Conservation (phyloP, 164 flowering plant species). For the Pachysandra terminalis region DNA sequence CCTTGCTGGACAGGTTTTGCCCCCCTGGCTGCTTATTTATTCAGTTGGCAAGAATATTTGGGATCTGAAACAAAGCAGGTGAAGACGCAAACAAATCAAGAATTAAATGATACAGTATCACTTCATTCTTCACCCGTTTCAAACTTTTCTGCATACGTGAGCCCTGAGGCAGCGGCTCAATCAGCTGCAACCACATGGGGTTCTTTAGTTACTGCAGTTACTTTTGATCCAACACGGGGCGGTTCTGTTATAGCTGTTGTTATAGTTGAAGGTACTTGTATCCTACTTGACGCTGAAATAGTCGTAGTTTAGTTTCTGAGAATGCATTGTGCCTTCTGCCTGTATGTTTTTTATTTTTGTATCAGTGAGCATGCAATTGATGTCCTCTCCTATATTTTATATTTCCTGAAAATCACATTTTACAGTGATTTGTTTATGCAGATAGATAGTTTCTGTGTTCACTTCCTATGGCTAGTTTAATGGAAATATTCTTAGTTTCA, state of each 20-base stretch:
- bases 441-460: neutral
- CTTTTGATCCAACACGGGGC: slow-evolving; percentile 98
- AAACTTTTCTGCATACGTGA: slow-evolving; percentile 97
- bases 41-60: slow-evolving; percentile 91
- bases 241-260: slow-evolving; percentile 97
- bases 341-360: neutral
- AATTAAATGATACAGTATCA: slow-evolving; percentile 42
- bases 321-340: neutral
- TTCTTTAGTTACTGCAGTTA: slow-evolving; percentile 96
- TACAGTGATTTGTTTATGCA: neutral
- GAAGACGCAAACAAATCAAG: slow-evolving; percentile 53
- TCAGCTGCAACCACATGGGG: slow-evolving; percentile 99
- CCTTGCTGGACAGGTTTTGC: slow-evolving; percentile 91
- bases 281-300: neutral
- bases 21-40: slow-evolving; percentile 91
- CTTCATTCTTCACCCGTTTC: slow-evolving; percentile 98
- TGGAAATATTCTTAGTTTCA: too few species aligned
- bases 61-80: slow-evolving; percentile 68
- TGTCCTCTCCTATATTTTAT: neutral
- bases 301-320: slow-evolving; percentile 5
- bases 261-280: slow-evolving; percentile 80
- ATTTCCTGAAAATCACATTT: too few species aligned
- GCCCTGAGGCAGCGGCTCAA: slow-evolving; percentile 95
- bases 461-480: too few species aligned
- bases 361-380: neutral